Percentiles rank a stretch among this genome's conserved stretches.
Conservation (phyloP, 2,329 filamentous ascomycete genomes). For the Monilinia fructicola region DNA sequence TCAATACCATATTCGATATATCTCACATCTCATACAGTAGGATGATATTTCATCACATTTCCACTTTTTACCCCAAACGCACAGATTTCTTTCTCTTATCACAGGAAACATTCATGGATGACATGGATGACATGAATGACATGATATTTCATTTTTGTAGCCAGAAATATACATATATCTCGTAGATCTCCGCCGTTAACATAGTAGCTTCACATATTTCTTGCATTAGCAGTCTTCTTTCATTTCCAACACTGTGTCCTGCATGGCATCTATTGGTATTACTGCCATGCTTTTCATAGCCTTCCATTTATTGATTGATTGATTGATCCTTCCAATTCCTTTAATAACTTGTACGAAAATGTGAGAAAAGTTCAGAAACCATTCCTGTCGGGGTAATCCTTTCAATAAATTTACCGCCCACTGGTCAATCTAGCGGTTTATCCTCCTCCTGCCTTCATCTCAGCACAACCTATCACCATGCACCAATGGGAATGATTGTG, state of each 20-base stretch:
- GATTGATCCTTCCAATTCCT: conserved; percentile 14
- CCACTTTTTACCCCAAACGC: conserved; percentile 9
- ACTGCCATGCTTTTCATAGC: neutral
- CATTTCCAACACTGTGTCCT: neutral
- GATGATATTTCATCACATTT: conserved; percentile 17
- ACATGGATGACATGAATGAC: neutral
- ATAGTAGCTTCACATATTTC: conserved; percentile 3
- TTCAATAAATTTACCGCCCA: conserved; percentile 24
- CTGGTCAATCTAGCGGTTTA: conserved; percentile 12
- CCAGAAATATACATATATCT: neutral
- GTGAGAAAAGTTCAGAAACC: neutral
- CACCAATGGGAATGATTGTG: conserved; percentile 4
- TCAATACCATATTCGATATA: neutral
- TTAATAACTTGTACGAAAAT: neutral
- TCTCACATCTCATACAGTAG: neutral
- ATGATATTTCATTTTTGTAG: conserved; percentile 1
- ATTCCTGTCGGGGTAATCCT: conserved; percentile 9
- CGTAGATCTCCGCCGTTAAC: neutral
- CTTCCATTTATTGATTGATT: neutral
- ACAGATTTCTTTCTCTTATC: conserved; percentile 10
- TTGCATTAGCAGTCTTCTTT: neutral
- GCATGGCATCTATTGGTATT: conserved; percentile 1
- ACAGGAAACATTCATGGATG: neutral
- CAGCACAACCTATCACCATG: conserved; percentile 24
- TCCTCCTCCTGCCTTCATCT: conserved; percentile 3